Percentiles rank a stretch among this genome's conserved stretches.
Conservation (phyloP, 2,329 filamentous ascomycete genomes). For the Ceratocystis variospora region DNA sequence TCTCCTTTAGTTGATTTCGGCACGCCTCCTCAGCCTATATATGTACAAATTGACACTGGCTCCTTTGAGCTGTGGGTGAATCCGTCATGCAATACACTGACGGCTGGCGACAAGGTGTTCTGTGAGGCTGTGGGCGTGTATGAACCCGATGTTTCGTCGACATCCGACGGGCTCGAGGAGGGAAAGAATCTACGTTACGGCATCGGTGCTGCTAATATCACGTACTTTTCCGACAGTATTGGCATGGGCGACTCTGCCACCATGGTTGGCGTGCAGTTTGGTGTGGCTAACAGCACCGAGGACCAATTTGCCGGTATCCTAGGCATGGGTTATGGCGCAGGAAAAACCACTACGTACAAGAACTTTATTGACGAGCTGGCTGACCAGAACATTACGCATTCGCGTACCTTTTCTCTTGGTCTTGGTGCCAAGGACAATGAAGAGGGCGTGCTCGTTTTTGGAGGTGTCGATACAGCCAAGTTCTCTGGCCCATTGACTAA, state of each 20-base stretch:
- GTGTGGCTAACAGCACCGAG: constrained; percentile 41
- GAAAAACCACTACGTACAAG: constrained; percentile 34
- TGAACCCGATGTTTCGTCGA: constrained; percentile 31
- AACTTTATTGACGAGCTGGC: constrained; percentile 40
- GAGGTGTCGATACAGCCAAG: constrained; percentile 52
- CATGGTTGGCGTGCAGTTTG: constrained; percentile 46
- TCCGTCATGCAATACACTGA: constrained; percentile 38
- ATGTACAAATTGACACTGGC: constrained; percentile 44
- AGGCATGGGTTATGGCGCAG: constrained; percentile 55
- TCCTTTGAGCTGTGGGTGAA: constrained; percentile 52
- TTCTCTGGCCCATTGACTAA: constrained; percentile 45
- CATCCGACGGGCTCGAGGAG: constrained; percentile 25
- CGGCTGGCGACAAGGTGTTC: constrained; percentile 30
- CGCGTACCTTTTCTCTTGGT: constrained; percentile 51
- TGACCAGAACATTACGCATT: constrained; percentile 40
- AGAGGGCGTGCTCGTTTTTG: constrained; percentile 53
- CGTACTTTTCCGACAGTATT: constrained; percentile 37
- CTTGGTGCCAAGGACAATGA: constrained; percentile 47
- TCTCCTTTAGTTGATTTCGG: constrained; percentile 33
- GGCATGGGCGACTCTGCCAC: constrained; percentile 30
- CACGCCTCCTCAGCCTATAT: constrained; percentile 39
- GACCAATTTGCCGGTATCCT: constrained; percentile 48
- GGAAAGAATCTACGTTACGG: constrained; percentile 36
- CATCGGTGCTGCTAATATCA: constrained; percentile 37
- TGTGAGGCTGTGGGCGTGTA: constrained; percentile 35